These are phyloP conservation scores for Dactylonectria estremocensis DNA, from an alignment of 2,329 filamentous ascomycete species.

Conservation along the genomic window DNA sequence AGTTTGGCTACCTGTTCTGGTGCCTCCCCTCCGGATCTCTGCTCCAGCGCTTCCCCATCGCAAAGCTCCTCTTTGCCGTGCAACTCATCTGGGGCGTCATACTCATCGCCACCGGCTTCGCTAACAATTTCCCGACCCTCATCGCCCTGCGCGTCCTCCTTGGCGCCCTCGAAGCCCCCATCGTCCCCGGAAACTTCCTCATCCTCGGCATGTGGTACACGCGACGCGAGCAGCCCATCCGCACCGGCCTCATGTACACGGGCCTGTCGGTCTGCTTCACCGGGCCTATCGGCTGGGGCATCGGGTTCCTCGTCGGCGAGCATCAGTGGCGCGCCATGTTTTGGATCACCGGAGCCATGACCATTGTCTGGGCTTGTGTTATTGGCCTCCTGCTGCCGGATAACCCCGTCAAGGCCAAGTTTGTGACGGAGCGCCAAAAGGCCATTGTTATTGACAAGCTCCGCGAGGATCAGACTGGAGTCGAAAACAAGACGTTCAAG, in stretches of 20 bases:
- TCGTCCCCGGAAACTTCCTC: conserved; percentile 46
- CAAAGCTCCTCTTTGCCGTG: conserved; percentile 49
- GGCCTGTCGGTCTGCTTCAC: conserved; percentile 42
- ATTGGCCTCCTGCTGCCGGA: conserved; percentile 69
- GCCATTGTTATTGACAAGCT: conserved; percentile 64
- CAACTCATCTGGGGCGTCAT: conserved; percentile 49
- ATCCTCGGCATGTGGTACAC: conserved; percentile 52
- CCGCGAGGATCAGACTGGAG: conserved; percentile 64
- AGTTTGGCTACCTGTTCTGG: conserved; percentile 54
- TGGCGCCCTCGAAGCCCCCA: conserved; percentile 50
- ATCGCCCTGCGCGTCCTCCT: conserved; percentile 49
- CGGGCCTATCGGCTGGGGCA: conserved; percentile 41
- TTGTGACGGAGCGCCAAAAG: conserved; percentile 62
- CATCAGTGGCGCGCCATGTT: conserved; percentile 41
- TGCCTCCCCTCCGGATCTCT: conserved; percentile 52
- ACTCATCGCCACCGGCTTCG: conserved; percentile 49
- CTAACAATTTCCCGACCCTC: conserved; percentile 45
- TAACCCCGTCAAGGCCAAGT: conserved; percentile 64
- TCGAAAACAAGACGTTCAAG: conserved; percentile 66
- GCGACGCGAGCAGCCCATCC: conserved; percentile 45
- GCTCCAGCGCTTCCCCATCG: conserved; percentile 54
- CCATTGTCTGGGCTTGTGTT: conserved; percentile 65
- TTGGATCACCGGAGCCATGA: conserved; percentile 45
- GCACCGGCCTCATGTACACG: conserved; percentile 46
- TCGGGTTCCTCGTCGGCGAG: conserved; percentile 33